Percentiles rank a stretch among this genome's conserved stretches.
Conservation (phyloP, 2,329 filamentous ascomycete genomes). For the Talaromyces verruculosus region DNA sequence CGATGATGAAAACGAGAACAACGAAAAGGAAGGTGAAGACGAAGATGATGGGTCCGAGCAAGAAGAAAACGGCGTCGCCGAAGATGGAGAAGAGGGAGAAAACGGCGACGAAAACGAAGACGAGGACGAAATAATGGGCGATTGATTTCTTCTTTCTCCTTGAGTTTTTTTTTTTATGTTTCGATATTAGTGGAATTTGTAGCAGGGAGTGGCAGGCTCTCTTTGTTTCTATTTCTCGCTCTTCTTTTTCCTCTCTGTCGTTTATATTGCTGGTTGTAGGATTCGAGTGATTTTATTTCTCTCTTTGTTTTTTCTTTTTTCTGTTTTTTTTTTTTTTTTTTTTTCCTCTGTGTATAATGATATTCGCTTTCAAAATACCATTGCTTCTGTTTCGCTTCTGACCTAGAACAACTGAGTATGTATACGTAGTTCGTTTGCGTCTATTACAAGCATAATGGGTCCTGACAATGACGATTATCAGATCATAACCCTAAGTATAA, state of each 20-base stretch:
- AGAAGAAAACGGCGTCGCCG: slow-evolving; percentile 3
- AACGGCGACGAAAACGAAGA: slow-evolving; percentile 13
- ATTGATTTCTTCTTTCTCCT: slow-evolving; percentile 28
- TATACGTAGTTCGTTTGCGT: neutral
- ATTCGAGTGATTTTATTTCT: slow-evolving; percentile 6
- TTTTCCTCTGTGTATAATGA: slow-evolving; percentile 13
- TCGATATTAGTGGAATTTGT: slow-evolving; percentile 10
- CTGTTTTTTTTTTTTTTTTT: no score
- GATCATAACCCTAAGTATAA: neutral
- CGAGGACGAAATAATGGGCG: slow-evolving; percentile 46
- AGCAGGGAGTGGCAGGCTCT: slow-evolving; percentile 2
- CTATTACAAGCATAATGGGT: no score
- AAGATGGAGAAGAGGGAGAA: slow-evolving; percentile 29
- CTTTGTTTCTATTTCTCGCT: neutral
- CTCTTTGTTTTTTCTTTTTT: neutral
- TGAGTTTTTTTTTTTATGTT: slow-evolving; percentile 5
- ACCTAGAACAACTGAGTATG: neutral
- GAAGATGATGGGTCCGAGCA: slow-evolving; percentile 29
- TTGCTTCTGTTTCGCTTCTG: neutral
- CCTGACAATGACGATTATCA: no score
- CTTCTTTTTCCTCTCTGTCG: slow-evolving; percentile 5
- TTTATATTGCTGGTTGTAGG: slow-evolving; percentile 12
- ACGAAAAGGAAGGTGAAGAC: slow-evolving; percentile 33
- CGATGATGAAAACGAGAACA: slow-evolving; percentile 40
- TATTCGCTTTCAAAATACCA: slow-evolving; percentile 7